These are phyloP conservation scores for Auriculariales sp. DNA, from an alignment of 768 basidiomycete genomes.

Conservation along the genomic window DNA sequence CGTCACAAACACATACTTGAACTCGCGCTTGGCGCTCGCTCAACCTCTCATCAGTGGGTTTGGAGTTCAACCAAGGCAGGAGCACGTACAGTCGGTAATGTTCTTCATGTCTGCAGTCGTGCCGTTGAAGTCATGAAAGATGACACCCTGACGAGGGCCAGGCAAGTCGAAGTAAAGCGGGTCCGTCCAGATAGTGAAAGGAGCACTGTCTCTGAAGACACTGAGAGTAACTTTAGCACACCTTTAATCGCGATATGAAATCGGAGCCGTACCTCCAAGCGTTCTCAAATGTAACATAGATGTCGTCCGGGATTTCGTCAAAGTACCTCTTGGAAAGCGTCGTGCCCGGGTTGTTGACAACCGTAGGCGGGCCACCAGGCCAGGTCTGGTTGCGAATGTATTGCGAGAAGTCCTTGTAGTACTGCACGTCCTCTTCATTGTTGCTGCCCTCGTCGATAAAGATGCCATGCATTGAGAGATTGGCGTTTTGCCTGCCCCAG, in stretches of 20 bases:
- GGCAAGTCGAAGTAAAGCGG: not conserved
- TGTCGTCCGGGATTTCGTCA: not conserved
- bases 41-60: too few relatives aligned
- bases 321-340: not conserved
- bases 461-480: not conserved
- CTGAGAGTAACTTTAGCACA: too few relatives aligned
- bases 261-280: too few relatives aligned
- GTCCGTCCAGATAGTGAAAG: not conserved
- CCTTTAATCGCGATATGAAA: too few relatives aligned
- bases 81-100: not conserved
- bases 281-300: not conserved
- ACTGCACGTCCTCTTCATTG: not conserved
- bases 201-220: not conserved
- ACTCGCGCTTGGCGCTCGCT: not conserved
- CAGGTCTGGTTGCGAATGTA: not conserved
- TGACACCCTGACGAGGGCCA: not conserved
- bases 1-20: not conserved
- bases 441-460: not conserved
- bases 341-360: not conserved
- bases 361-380: not conserved
- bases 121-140: not conserved
- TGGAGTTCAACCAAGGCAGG: too few relatives aligned
- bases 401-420: not conserved
- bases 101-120: not conserved
- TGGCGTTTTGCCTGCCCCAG: not conserved